Percentiles rank a stretch among this genome's conserved stretches.
Conservation (phyloP, 805 yeast species). For the Saccharomycopsis sp. region DNA sequence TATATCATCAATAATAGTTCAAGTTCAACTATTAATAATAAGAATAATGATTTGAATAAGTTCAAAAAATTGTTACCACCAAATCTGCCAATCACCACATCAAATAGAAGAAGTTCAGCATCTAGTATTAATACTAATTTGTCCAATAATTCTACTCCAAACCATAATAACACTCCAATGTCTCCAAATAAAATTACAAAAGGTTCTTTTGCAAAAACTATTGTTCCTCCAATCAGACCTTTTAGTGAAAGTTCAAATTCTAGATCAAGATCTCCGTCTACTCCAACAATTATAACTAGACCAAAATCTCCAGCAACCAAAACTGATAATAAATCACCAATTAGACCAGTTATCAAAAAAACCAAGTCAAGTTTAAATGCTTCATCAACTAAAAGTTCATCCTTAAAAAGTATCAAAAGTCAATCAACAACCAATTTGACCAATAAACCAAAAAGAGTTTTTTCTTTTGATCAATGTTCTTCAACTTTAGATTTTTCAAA, state of each 20-base stretch:
- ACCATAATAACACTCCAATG: neutral
- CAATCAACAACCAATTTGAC: conserved; percentile 1
- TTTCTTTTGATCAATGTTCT: conserved; percentile 18
- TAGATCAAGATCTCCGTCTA: conserved; percentile 6
- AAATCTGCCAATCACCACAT: conserved; percentile 10
- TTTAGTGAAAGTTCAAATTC: conserved; percentile 10
- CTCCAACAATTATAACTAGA: conserved; percentile 4
- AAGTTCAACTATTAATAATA: neutral
- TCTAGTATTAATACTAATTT: neutral
- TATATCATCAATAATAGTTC: neutral
- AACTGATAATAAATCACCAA: neutral
- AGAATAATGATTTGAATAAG: conserved; percentile 7
- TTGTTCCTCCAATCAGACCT: conserved; percentile 10
- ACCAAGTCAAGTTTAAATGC: conserved; percentile 12
- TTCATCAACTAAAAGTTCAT: neutral
- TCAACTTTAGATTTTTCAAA: conserved; percentile 17
- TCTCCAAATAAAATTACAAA: conserved; percentile 13
- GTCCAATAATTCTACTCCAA: neutral
- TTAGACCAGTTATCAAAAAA: conserved; percentile 3
- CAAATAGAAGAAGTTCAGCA: conserved; percentile 1
- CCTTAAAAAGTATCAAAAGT: neutral
- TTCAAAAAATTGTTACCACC: conserved; percentile 16
- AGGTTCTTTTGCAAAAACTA: conserved; percentile 7
- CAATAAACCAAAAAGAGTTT: conserved; percentile 13
- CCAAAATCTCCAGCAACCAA: neutral